Base-by-base conservation (phyloP, 2,329 filamentous ascomycete species). In the Sordariomycetes sp. region DNA sequence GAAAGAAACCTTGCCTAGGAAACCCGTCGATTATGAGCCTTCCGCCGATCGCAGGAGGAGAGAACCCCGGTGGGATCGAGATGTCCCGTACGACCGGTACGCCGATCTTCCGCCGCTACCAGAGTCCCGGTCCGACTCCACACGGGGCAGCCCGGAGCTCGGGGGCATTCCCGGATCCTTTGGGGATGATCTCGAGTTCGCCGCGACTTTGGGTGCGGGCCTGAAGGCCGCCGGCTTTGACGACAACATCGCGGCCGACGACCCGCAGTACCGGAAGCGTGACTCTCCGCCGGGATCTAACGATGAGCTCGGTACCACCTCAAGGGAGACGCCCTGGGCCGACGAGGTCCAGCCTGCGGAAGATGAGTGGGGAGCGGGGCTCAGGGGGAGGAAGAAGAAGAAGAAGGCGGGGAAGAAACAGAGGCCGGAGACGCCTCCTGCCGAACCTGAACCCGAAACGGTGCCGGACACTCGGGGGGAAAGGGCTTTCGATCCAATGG, bases 191-290 rank as follows among this genome's bases (percentile, higher is more conserved):
- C 70, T 86, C 10, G 82, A 83, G 55, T 89, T 90, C 62, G 81
- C 84, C 8, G 86, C 86, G 32, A 82, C 80, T 2, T 70, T 89
- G 53, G 85, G 85, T 58, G 87, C 85, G 53, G 85, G 83, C 1
- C 74, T 88, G 54, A 72, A 84, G 64, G 78, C 82, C n/a, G 80
- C 82, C 52, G 86, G 86, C 0, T 89, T 90, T 61, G 79, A 88
- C 63, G 81, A 84, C 4, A 78, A 86, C 48, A 81, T 89, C 58
- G 82, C 89, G 52, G 84, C 86, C 39, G 74, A 87, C 52, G 77
- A 89, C 62, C 79, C 81, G 0, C 72, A 68, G 1, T 89, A 84
- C 64, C 80, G 80, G 61, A 77, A 75, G 55, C 81, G 85, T 32
- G 78, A 81, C 56, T 86, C 84, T 1, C 82, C 84, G 8, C 82